Conservation (phyloP, 371 early-diverging fungal species). For the Mucor irregularis region DNA sequence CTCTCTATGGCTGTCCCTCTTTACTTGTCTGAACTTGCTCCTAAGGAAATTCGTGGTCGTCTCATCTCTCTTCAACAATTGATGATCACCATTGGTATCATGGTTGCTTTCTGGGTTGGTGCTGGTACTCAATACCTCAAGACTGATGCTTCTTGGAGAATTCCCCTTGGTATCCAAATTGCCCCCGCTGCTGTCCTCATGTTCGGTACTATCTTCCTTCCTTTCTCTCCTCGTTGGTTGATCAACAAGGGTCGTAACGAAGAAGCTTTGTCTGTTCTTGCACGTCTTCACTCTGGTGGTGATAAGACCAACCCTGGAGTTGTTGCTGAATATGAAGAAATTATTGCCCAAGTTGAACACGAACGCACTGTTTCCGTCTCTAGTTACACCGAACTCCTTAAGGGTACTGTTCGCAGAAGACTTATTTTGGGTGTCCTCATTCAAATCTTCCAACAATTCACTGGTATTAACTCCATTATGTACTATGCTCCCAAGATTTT, state of each 20-base stretch:
- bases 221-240: slow-evolving; percentile 66
- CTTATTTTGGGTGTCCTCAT: slow-evolving; percentile 71
- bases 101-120: slow-evolving; percentile 52
- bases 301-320: slow-evolving; percentile 60
- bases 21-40: slow-evolving; percentile 62
- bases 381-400: slow-evolving; percentile 73
- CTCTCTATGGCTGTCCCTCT: slow-evolving; percentile 65
- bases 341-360: slow-evolving; percentile 65
- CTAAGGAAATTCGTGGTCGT: slow-evolving; percentile 54
- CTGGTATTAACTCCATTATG: slow-evolving; percentile 56
- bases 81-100: slow-evolving; percentile 50
- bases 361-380: slow-evolving; percentile 70
- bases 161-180: slow-evolving; percentile 56
- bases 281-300: slow-evolving; percentile 67
- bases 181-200: slow-evolving; percentile 48
- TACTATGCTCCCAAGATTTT: slow-evolving; percentile 72
- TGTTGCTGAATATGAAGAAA: slow-evolving; percentile 75
- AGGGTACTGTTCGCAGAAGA: slow-evolving; percentile 60
- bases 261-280: slow-evolving; percentile 78
- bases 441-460: slow-evolving; percentile 67
- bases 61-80: slow-evolving; percentile 50
- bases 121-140: slow-evolving; percentile 36
- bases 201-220: slow-evolving; percentile 53
- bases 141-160: slow-evolving; percentile 38
- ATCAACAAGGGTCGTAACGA: slow-evolving; percentile 59